Percentiles rank a stretch among this genome's conserved stretches.
Conservation (phyloP, 352 stramenopile genomes). For the Pythium pyrilobum region DNA sequence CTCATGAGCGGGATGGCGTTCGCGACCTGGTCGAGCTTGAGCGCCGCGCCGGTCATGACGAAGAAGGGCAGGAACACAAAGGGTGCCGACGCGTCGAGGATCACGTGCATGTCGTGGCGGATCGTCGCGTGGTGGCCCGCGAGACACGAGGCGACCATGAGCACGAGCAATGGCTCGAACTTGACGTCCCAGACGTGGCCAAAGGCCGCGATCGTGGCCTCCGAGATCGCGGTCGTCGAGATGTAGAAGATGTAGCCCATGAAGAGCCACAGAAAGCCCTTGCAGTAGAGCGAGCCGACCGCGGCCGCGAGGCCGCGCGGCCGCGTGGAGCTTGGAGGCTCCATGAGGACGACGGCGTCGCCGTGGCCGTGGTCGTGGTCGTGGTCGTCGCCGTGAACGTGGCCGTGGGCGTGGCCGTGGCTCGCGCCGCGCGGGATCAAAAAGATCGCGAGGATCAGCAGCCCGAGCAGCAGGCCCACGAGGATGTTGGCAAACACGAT, state of each 20-base stretch:
- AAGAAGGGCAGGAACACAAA: conserved; percentile 79
- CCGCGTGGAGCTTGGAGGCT: background rate
- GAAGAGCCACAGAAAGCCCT: conserved; percentile 64
- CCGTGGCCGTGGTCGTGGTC: conserved; percentile 12
- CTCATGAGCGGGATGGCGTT: conserved; percentile 60
- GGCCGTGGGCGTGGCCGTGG: no score
- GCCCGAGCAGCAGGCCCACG: conserved; percentile 32
- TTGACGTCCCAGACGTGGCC: conserved; percentile 63
- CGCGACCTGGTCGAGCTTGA: conserved; percentile 63
- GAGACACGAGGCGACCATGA: conserved; percentile 62
- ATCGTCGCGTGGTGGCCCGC: conserved; percentile 57
- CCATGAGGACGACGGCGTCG: conserved; percentile 4
- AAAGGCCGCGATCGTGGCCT: conserved; percentile 35
- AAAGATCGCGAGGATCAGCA: conserved; percentile 59
- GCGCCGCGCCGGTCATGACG: conserved; percentile 65
- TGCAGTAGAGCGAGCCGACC: conserved; percentile 47
- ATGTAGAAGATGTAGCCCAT: conserved; percentile 63
- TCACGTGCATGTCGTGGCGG: conserved; percentile 75
- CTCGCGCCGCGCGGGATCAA: conserved; percentile 47
- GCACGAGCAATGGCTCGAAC: conserved; percentile 61
- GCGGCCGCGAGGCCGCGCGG: no score
- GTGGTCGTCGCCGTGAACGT: conserved; percentile 28
- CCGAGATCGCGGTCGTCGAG: conserved; percentile 35
- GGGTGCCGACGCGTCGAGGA: conserved; percentile 54
- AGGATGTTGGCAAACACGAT: conserved; percentile 54